Base-by-base conservation (phyloP, 192 early-diverging fungal species). In the Entomortierella chlamydospora region DNA sequence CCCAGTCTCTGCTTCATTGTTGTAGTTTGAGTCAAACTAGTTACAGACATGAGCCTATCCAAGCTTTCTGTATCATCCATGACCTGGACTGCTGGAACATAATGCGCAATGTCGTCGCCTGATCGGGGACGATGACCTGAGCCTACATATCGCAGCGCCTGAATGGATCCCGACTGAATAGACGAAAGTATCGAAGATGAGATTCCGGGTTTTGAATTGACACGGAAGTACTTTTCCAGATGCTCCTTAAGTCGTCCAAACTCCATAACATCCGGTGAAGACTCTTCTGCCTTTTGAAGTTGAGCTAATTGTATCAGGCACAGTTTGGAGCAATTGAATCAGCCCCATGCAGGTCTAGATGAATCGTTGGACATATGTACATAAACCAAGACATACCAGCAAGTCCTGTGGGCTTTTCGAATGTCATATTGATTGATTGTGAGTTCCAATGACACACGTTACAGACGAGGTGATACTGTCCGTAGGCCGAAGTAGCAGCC, bases 381-480 rank as follows among this genome's bases (percentile, higher is more conserved):
- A n/a, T n/a, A n/a, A n/a, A 37, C 10, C 34, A 10, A 61, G 43
- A 8, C 52, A 45, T 89, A 93, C 93, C 79, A 17, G 94, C 93
- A 34, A 98, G 88, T 20, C 98, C 95, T 7, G 96, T 98, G 2
- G 96, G 90, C 58, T 95, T 92, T 66, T 96, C 95, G 88, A 99
- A 99, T 34, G 90, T 89, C 87, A 96, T 88, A n/a, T 90, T 92
- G 68, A 96, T 93, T 53, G 95, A 93, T 52, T 92, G 89, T 31
- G 98, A 99, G 72, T 94, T 91, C 98, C 98, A 99, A 33, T 89
- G 88, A 73, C 98, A 99, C 17, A 95, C 87, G 9, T 93, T 85
- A 76, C 98, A 99, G 2, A 88, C 68, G 23, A 98, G 84, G 73
- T 91, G 91, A 71, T 92, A 93, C 18, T 89, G 85, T 53, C 83